Evolutionary conservation across 129 eudicot genomes (phyloP).

Genomic region (Flaveria ramosissima): DNA sequence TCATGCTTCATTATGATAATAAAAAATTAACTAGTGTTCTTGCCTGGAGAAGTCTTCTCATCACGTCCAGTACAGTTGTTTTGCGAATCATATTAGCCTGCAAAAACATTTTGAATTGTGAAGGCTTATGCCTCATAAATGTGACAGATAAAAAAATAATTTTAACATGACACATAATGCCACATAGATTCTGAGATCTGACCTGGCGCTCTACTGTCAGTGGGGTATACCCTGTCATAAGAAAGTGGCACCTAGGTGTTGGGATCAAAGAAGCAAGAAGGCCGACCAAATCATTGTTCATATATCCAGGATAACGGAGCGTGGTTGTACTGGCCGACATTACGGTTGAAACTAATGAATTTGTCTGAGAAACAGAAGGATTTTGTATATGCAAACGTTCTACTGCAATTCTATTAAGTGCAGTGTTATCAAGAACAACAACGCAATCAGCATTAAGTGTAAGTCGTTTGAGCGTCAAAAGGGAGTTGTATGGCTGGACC

Average conservation of each 20-base stretch:
- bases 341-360: conserved; percentile 90
- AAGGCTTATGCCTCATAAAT: conserved; percentile 12
- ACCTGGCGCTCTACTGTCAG: conserved; percentile 98
- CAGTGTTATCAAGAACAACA: conserved; percentile 97
- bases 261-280: conserved; percentile 99
- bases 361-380: conserved; percentile 40
- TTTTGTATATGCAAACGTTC: conserved; percentile 80
- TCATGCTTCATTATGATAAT: conserved; percentile 7
- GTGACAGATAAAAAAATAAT: not conserved
- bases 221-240: conserved; percentile 99
- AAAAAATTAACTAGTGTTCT: conserved; percentile 24
- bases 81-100: conserved; percentile 98
- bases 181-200: conserved; percentile 16
- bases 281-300: conserved; percentile 98
- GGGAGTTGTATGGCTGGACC: conserved; percentile 97
- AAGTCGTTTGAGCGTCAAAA: conserved; percentile 90
- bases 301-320: conserved; percentile 93
- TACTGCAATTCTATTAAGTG: conserved; percentile 91
- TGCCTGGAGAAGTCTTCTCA: conserved; percentile 99
- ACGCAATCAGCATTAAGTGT: conserved; percentile 98
- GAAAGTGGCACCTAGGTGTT: conserved; percentile 97
- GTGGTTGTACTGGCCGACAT: conserved; percentile 99
- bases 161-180: not conserved
- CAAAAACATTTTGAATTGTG: conserved; percentile 20
- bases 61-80: conserved; percentile 97